These are phyloP conservation scores for Posidonia oceanica DNA, from an alignment of 116 monocot genomes.

Conservation along the genomic window DNA sequence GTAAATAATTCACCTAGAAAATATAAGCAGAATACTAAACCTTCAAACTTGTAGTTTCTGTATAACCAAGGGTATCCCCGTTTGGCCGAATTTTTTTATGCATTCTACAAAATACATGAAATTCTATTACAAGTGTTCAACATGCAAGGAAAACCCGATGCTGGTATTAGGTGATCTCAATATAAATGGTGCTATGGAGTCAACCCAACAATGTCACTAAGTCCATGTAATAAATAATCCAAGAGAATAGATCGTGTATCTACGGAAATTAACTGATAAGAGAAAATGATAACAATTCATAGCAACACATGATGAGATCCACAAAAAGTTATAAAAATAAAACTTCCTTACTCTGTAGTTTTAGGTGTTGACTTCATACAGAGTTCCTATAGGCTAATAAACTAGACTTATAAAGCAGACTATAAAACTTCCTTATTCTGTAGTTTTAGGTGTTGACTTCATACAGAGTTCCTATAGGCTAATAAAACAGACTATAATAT, in stretches of 20 bases:
- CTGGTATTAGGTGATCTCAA: background rate
- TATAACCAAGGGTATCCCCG: conserved; percentile 7
- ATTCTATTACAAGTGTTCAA: conserved; percentile 1
- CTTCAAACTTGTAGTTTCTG: conserved; percentile 14
- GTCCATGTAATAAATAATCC: background rate
- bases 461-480: too few species aligned
- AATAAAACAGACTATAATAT: too few species aligned
- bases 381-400: too few species aligned
- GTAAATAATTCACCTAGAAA: background rate
- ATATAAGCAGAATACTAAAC: background rate
- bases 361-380: too few species aligned
- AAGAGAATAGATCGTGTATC: background rate
- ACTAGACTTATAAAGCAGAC: too few species aligned
- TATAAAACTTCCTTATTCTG: too few species aligned
- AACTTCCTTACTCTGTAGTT: too few species aligned
- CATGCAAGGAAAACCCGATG: background rate
- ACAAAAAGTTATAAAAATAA: too few species aligned
- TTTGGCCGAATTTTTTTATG: conserved; percentile 9
- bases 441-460: too few species aligned
- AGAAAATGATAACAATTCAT: too few species aligned
- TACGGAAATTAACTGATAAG: background rate
- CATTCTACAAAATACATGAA: conserved; percentile 6
- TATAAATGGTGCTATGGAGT: too few species aligned
- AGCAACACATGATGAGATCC: too few species aligned
- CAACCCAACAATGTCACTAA: background rate